These are phyloP conservation scores for Pseudogymnoascus sp. DNA, from an alignment of 2,329 filamentous ascomycete genomes.

Conservation along the genomic window DNA sequence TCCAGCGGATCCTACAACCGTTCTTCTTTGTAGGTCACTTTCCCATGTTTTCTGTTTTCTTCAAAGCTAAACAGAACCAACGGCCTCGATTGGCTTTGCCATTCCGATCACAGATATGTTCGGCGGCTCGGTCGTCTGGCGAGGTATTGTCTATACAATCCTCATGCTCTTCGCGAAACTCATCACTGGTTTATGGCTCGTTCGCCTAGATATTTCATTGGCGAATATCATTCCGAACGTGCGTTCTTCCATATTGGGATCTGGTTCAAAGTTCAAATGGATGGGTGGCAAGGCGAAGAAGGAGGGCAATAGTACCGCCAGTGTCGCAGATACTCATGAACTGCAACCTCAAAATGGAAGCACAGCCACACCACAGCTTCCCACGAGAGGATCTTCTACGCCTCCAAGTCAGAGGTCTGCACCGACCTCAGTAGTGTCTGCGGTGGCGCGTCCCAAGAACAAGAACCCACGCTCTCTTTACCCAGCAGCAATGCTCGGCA, in stretches of 20 bases:
- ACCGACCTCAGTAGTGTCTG: not conserved
- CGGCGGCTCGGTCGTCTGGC: constrained; percentile 55
- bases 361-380: not conserved
- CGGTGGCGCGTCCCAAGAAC: constrained; percentile 17
- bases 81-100: constrained; percentile 64
- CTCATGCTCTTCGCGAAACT: constrained; percentile 62
- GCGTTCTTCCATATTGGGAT: constrained; percentile 6
- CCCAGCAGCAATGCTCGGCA: constrained; percentile 57
- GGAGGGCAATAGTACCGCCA: not conserved
- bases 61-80: not conserved
- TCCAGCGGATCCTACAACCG: constrained; percentile 52
- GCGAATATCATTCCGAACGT: constrained; percentile 9
- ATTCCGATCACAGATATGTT: constrained; percentile 70
- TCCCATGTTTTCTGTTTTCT: not conserved
- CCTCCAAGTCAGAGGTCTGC: not conserved
- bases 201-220: constrained; percentile 39
- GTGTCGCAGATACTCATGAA: not conserved
- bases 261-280: constrained; percentile 13
- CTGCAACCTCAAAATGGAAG: not conserved
- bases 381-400: not conserved
- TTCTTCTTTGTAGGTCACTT: constrained; percentile 55
- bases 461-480: constrained; percentile 55
- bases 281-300: not conserved
- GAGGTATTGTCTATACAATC: constrained; percentile 61
- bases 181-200: constrained; percentile 38